Evolutionary conservation across 257 asterid genomes (phyloP).

Genomic region (Agastache rugosa): DNA sequence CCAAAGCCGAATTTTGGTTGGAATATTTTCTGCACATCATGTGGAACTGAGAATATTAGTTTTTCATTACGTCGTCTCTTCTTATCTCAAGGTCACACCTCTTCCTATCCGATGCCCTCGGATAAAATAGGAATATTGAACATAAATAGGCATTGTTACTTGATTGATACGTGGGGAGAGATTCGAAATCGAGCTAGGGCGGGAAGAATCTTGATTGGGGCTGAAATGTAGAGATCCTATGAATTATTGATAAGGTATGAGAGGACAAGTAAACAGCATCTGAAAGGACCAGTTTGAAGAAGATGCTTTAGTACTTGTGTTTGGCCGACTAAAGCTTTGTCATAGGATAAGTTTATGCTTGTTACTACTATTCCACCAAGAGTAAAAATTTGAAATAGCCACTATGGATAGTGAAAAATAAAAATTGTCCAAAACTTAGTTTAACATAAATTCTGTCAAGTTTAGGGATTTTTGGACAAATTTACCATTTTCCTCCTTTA

Average conservation of each 20-base stretch:
- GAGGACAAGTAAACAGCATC: slow-evolving; percentile 30
- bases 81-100: slow-evolving; percentile 20
- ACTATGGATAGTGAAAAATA: too few relatives aligned
- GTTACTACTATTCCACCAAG: slow-evolving; percentile 26
- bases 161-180: neutral
- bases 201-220: slow-evolving; percentile 35
- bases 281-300: slow-evolving; percentile 38
- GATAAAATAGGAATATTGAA: slow-evolving; percentile 16
- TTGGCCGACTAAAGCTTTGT: slow-evolving; percentile 37
- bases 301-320: slow-evolving; percentile 40
- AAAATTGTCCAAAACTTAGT: too few relatives aligned
- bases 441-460: too few relatives aligned
- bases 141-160: neutral
- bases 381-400: too few relatives aligned
- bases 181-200: slow-evolving; percentile 9
- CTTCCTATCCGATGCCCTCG: slow-evolving; percentile 14
- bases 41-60: slow-evolving; percentile 37
- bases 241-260: slow-evolving; percentile 15
- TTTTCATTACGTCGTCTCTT: slow-evolving; percentile 8
- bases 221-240: slow-evolving; percentile 12
- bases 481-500: too few relatives aligned
- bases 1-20: slow-evolving; percentile 31
- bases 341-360: slow-evolving; percentile 33
- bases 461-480: too few relatives aligned
- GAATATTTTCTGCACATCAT: slow-evolving; percentile 28